Percentiles rank a stretch among this genome's conserved stretches.
These are phyloP conservation scores for Rossbeevera mucosa DNA, from an alignment of 768 basidiomycete genomes.

Conservation along the genomic window DNA sequence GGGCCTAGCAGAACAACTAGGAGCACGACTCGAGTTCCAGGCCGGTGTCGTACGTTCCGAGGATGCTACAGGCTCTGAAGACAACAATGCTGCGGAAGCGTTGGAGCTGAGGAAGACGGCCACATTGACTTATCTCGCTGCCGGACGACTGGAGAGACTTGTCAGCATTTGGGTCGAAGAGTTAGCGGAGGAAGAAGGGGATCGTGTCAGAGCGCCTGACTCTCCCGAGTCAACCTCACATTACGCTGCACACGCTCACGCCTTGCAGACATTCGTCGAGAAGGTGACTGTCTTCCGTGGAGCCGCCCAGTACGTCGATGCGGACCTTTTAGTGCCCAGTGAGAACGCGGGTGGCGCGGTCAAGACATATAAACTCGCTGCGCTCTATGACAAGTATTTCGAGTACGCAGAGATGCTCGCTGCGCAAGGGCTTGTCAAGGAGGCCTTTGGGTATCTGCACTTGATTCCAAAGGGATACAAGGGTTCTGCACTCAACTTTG, in stretches of 20 bases:
- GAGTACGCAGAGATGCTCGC: slow-evolving; percentile 94
- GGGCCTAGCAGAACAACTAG: slow-evolving; percentile 86
- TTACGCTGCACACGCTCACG: slow-evolving; percentile 78
- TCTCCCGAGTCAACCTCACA: slow-evolving; percentile 43
- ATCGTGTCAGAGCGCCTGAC: slow-evolving; percentile 38
- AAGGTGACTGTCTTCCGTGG: slow-evolving; percentile 93
- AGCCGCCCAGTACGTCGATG: slow-evolving; percentile 76
- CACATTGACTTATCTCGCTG: slow-evolving; percentile 89
- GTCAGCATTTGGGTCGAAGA: slow-evolving; percentile 92
- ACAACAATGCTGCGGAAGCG: slow-evolving; percentile 34
- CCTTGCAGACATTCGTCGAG: slow-evolving; percentile 91
- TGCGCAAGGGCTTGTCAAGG: slow-evolving; percentile 81
- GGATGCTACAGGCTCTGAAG: slow-evolving; percentile 37
- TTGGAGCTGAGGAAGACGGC: slow-evolving; percentile 76
- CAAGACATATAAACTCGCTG: slow-evolving; percentile 76
- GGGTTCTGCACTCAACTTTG: slow-evolving; percentile 46
- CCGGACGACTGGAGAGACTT: slow-evolving; percentile 80
- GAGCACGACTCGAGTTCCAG: slow-evolving; percentile 85
- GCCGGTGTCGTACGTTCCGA: slow-evolving; percentile 56
- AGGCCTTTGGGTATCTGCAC: slow-evolving; percentile 75
- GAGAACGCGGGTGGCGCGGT: slow-evolving; percentile 37
- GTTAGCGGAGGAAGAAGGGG: slow-evolving; percentile 76
- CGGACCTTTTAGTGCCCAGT: slow-evolving; percentile 49
- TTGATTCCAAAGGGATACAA: slow-evolving; percentile 77
- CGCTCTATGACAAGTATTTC: slow-evolving; percentile 87